Conservation (phyloP, 2,329 filamentous ascomycete genomes). For the Hymenotorrendiella dingleyae region DNA sequence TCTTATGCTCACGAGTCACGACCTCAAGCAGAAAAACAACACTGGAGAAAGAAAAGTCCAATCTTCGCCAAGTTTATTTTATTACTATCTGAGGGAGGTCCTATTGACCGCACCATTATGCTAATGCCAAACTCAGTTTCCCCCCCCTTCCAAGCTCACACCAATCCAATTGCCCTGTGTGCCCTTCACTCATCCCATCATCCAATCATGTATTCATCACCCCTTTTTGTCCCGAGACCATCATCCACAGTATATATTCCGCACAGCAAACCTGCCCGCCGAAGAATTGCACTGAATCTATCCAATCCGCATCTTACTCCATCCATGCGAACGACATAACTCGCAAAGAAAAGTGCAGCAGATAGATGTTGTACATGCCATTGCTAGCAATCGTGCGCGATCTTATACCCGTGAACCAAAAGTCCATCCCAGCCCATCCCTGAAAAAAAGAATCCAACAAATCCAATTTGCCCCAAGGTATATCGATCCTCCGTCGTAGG, state of each 20-base stretch:
- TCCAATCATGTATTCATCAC: too few species aligned
- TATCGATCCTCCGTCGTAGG: background rate
- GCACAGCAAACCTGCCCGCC: too few species aligned
- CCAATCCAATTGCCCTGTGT: too few species aligned
- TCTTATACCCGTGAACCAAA: constrained; percentile 16
- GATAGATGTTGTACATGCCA: constrained; percentile 22
- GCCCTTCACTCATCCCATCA: too few species aligned
- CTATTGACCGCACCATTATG: constrained; percentile 4
- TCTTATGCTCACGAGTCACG: too few species aligned
- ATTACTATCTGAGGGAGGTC: constrained; percentile 2
- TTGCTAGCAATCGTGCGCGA: constrained; percentile 24
- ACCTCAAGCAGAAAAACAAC: background rate
- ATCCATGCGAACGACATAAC: constrained; percentile 20
- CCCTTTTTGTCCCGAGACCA: too few species aligned
- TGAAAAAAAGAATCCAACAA: constrained; percentile 2
- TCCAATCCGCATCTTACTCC: too few species aligned
- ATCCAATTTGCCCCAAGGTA: constrained; percentile 8
- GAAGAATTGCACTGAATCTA: too few species aligned
- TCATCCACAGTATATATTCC: too few species aligned
- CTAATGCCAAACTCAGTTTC: too few species aligned
- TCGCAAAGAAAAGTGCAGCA: constrained; percentile 17
- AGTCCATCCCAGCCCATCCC: background rate
- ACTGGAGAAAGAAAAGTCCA: background rate
- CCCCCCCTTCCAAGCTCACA: too few species aligned
- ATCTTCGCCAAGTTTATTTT: background rate